These are phyloP conservation scores for Fraxinus sp. DNA, from an alignment of 305 asterid species.

Conservation along the genomic window DNA sequence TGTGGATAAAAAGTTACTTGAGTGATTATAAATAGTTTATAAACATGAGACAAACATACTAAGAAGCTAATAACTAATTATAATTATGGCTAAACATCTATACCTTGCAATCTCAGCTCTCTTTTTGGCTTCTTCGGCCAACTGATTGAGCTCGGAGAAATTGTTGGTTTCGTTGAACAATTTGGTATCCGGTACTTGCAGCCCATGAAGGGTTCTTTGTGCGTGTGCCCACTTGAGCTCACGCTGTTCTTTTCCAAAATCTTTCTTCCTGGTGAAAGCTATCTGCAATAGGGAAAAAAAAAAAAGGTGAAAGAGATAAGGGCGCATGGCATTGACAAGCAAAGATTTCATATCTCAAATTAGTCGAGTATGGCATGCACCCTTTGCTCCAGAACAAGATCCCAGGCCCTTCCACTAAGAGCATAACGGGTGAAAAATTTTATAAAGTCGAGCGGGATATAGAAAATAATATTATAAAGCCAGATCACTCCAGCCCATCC, in stretches of 20 bases:
- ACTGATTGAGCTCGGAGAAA: slow-evolving; percentile 88
- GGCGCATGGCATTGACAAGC: background rate
- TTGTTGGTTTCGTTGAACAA: slow-evolving; percentile 71
- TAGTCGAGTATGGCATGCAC: slow-evolving; percentile 33
- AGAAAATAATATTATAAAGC: slow-evolving; percentile 81
- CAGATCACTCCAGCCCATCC: slow-evolving; percentile 99
- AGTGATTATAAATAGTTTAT: background rate
- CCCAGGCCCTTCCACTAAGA: slow-evolving; percentile 98
- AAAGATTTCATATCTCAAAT: background rate
- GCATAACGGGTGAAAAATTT: slow-evolving; percentile 83
- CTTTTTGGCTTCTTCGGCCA: slow-evolving; percentile 97
- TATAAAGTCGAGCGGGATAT: slow-evolving; percentile 83
- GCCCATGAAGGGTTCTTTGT: slow-evolving; percentile 94
- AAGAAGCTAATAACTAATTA: background rate
- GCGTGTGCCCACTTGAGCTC: slow-evolving; percentile 98
- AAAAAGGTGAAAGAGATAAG: background rate
- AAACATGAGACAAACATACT: background rate
- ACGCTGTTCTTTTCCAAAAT: slow-evolving; percentile 95
- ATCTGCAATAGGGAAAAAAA: slow-evolving; percentile 41
- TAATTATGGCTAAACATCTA: background rate
- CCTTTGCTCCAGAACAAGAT: slow-evolving; percentile 93
- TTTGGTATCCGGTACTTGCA: slow-evolving; percentile 93
- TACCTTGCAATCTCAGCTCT: slow-evolving; percentile 99
- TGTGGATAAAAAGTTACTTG: background rate
- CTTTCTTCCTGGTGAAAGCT: slow-evolving; percentile 95